Evolutionary conservation across 352 stramenopile species (phyloP).

Genomic region (Globisporangium emineosum): DNA sequence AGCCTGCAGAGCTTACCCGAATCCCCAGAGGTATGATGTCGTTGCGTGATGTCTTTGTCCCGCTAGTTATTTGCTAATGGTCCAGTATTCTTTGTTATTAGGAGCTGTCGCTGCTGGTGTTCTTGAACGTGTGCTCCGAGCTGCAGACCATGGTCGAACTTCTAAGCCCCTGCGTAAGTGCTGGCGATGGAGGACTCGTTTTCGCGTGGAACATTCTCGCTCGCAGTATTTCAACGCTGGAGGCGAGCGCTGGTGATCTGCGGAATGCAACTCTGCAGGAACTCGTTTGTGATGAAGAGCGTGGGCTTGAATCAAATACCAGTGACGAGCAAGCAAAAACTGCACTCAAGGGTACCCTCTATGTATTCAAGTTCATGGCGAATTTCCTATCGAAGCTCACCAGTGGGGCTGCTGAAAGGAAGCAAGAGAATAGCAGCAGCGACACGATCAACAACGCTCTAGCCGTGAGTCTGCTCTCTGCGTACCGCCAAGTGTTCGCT

Average conservation of each 20-base stretch:
- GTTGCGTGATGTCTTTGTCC: not conserved
- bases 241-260: slow-evolving; percentile 10
- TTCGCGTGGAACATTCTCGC: slow-evolving; percentile 18
- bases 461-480: not conserved
- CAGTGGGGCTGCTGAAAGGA: not conserved
- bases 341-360: not conserved
- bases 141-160: slow-evolving; percentile 12
- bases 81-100: not conserved
- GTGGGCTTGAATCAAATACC: not conserved
- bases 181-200: slow-evolving; percentile 2
- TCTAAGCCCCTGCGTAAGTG: not conserved
- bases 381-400: slow-evolving; percentile 9
- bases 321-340: not conserved
- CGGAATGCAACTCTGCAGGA: slow-evolving; percentile 14
- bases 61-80: not conserved
- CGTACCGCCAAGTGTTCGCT: slow-evolving; percentile 15
- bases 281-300: not conserved
- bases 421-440: not conserved
- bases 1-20: slow-evolving; percentile 14
- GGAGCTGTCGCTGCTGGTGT: slow-evolving; percentile 18
- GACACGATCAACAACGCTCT: not conserved
- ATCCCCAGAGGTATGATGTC: slow-evolving; percentile 9
- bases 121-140: slow-evolving; percentile 17
- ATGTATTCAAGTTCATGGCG: slow-evolving; percentile 9
- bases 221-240: slow-evolving; percentile 8